These are phyloP conservation scores for Trichoderma citrinoviride DNA, from an alignment of 2,329 filamentous ascomycete species.

Conservation along the genomic window DNA sequence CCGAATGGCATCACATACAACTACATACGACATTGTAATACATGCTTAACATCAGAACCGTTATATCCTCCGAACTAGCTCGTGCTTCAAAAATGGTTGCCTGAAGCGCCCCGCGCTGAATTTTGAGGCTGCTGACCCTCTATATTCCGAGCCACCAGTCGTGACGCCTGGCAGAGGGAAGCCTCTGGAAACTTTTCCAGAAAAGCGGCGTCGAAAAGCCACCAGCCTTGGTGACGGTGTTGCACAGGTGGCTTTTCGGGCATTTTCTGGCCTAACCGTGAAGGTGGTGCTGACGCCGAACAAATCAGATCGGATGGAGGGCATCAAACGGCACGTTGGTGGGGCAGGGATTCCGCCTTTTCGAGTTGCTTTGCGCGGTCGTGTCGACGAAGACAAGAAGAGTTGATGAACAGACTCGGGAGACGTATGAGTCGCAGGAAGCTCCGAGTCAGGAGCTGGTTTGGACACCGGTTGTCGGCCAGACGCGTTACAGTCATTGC, in stretches of 20 bases:
- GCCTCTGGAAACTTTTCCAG: constrained; percentile 6
- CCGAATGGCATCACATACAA: neutral
- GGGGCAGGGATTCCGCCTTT: neutral
- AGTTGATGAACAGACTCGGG: neutral
- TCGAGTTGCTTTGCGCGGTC: neutral
- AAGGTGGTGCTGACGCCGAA: neutral
- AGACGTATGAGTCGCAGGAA: neutral
- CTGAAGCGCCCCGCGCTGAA: neutral
- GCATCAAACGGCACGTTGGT: neutral
- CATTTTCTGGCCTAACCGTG: neutral
- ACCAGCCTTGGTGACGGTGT: neutral
- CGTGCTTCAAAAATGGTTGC: neutral
- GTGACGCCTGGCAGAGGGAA: neutral
- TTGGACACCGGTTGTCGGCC: neutral
- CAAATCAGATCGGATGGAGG: neutral
- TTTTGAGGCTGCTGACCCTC: neutral
- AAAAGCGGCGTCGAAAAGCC: neutral
- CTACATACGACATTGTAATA: neutral
- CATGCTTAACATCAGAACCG: neutral
- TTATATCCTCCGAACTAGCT: neutral
- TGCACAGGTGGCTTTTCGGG: neutral
- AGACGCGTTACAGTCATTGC: neutral
- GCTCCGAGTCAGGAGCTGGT: constrained; percentile 4
- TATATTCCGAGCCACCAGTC: neutral
- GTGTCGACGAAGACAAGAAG: no score